phyloP scores from a whole-genome alignment of 1,139 yeast genomes.

The Scheffersomyces quercinus region DNA sequence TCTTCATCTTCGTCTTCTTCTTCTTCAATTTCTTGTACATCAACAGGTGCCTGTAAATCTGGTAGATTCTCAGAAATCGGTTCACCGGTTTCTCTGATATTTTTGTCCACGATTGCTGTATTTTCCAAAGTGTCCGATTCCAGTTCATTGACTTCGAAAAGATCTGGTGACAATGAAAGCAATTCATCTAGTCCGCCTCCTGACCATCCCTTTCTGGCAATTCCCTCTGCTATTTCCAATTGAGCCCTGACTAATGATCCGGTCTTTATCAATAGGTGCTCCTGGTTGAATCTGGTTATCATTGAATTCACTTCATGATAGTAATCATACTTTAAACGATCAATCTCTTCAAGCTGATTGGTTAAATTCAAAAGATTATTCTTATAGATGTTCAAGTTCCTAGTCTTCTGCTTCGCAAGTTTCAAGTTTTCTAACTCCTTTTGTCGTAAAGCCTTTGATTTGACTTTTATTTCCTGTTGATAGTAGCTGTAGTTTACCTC shows the following conservation, averaged over 20 bases:
- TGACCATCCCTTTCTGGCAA: constrained; percentile 83
- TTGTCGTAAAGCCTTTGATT: constrained; percentile 50
- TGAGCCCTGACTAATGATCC: constrained; percentile 76
- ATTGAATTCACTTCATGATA: constrained; percentile 65
- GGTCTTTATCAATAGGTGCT: constrained; percentile 51
- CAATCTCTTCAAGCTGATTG: constrained; percentile 75
- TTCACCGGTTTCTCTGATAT: not conserved
- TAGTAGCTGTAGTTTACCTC: constrained; percentile 52
- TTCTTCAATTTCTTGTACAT: not conserved
- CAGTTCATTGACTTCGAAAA: constrained; percentile 31
- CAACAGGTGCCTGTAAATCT: not conserved
- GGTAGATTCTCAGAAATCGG: too few relatives aligned
- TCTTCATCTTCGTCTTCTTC: constrained; percentile 1
- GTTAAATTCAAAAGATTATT: constrained; percentile 67
- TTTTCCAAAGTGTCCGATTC: constrained; percentile 7
- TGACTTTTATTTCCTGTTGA: constrained; percentile 50
- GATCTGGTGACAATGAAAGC: constrained; percentile 54
- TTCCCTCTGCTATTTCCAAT: constrained; percentile 75
- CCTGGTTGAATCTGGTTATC: constrained; percentile 40
- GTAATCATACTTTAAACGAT: constrained; percentile 71
- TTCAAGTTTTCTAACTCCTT: constrained; percentile 60
- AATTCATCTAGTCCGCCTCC: constrained; percentile 83
- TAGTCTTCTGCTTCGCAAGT: constrained; percentile 53
- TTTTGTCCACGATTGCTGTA: constrained; percentile 14
- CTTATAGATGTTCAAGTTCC: constrained; percentile 66